Conservation (phyloP, 2,329 filamentous ascomycete genomes). For the Colletotrichum filicis region DNA sequence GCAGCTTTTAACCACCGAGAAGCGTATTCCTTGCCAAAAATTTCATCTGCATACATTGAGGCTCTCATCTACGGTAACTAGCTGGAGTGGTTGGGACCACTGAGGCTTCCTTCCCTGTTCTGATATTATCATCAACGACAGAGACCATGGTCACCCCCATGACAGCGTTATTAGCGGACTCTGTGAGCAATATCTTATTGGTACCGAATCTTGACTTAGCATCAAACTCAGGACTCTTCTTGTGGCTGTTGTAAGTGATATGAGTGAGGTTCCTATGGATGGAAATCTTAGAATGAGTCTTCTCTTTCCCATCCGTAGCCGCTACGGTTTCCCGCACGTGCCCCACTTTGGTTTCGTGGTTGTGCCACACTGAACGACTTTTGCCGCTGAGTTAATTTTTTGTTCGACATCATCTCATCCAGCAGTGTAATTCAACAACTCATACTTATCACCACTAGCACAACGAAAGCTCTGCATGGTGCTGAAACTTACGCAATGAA, state of each 20-base stretch:
- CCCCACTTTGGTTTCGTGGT: background rate
- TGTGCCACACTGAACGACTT: background rate
- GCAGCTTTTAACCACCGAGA: background rate
- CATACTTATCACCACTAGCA: background rate
- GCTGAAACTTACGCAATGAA: slow-evolving; percentile 32
- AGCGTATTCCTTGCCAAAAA: background rate
- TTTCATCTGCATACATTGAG: background rate
- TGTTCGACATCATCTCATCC: background rate
- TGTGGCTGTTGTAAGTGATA: background rate
- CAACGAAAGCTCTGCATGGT: background rate
- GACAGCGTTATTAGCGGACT: background rate
- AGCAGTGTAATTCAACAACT: background rate
- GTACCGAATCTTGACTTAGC: background rate
- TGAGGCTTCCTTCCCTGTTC: background rate
- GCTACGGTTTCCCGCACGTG: background rate
- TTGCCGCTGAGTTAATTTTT: background rate
- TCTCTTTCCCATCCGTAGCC: no score
- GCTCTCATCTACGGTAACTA: background rate
- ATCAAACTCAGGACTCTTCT: background rate
- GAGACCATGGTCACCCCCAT: background rate
- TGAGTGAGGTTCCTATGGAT: background rate
- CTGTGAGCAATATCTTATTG: background rate
- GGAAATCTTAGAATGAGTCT: no score
- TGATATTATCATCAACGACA: background rate
- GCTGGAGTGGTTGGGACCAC: background rate